Base-by-base conservation (phyloP, 1,139 yeast species). In the Magnusiomyces suaveolens region DNA sequence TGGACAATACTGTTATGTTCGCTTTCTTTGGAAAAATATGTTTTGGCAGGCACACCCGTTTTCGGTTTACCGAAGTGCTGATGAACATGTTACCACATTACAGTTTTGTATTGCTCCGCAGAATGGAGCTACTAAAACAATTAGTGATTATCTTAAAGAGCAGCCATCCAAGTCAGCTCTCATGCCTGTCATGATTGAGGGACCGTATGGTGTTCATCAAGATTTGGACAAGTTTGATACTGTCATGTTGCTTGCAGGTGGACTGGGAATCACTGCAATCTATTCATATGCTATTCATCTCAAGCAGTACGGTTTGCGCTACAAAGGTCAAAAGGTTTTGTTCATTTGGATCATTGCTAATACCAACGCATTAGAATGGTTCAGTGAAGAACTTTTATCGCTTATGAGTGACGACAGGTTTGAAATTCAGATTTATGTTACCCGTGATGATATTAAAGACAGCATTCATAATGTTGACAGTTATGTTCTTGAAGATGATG, bases 11-110 rank as follows among this genome's bases (percentile, higher is more conserved):
- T 81, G 79, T 1, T 84, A 75, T 63, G 68, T 84, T 49, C 79
- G 82, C 61, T 76, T 84, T 58, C 64, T 82, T 44, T 57, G 62
- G 32, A 60, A 58, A 33, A 55, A 63, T 51, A 66, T 72, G 49
- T 75, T 79, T 46, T 66, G 76, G 64, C 88, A 84, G 64, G 78
- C 84, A 0, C 90, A 84, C 66, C 90, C 90, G 0, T 83, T 83
- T 63, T 81, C 89, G 0, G 71, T 79, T 25, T 75, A 79, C 51
- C 23, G 51, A 21, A 24, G 46, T 50, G 47, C 56, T 20, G 49
- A 41, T 43, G 44, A 51, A 20, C 53, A 55, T 36, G 41, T 55
- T 26, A 56, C 55, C 14, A 55, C 54, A 67, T 66, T 63, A 58
- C 71, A 50, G 62, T 65, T 44, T 63, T 66, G 33, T 62, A 70